Evolutionary conservation across 2,329 filamentous ascomycete genomes (phyloP).

Genomic region (Fusarium torreyae): DNA sequence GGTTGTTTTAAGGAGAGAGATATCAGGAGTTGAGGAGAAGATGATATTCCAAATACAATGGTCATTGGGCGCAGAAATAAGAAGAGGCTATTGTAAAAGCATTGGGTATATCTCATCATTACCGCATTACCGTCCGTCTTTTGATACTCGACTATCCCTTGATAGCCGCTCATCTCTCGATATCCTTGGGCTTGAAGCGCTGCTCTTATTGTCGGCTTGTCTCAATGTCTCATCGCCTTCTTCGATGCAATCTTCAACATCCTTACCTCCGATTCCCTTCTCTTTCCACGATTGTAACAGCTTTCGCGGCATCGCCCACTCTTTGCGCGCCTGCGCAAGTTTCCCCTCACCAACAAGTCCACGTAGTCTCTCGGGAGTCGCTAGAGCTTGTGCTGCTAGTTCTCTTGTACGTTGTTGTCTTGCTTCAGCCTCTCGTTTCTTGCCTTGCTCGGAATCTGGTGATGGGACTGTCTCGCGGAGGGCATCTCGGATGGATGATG

Average conservation of each 20-base stretch:
- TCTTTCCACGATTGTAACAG: constrained; percentile 69
- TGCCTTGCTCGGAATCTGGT: constrained; percentile 60
- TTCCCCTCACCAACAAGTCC: constrained; percentile 72
- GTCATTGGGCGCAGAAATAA: not conserved
- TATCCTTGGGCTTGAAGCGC: constrained; percentile 39
- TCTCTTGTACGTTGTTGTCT: constrained; percentile 63
- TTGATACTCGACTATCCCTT: constrained; percentile 41
- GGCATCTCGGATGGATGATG: constrained; percentile 67
- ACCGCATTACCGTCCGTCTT: constrained; percentile 34
- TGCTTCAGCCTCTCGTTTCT: constrained; percentile 53
- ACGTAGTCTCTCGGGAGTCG: constrained; percentile 72
- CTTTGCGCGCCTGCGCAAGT: constrained; percentile 70
- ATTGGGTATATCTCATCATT: constrained; percentile 45
- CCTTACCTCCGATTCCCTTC: constrained; percentile 67
- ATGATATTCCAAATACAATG: not conserved
- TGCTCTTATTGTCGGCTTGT: constrained; percentile 33
- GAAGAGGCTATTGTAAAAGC: constrained; percentile 16
- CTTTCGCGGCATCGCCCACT: constrained; percentile 69
- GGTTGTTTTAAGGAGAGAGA: constrained; percentile 5
- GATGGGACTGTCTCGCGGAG: constrained; percentile 64
- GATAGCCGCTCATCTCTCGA: constrained; percentile 39
- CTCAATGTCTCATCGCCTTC: constrained; percentile 68
- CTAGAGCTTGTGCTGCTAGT: constrained; percentile 74
- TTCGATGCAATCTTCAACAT: constrained; percentile 68
- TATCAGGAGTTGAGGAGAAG: constrained; percentile 11